Conservation (phyloP, 441 rosid genomes). For the Macaranga tanarius region DNA sequence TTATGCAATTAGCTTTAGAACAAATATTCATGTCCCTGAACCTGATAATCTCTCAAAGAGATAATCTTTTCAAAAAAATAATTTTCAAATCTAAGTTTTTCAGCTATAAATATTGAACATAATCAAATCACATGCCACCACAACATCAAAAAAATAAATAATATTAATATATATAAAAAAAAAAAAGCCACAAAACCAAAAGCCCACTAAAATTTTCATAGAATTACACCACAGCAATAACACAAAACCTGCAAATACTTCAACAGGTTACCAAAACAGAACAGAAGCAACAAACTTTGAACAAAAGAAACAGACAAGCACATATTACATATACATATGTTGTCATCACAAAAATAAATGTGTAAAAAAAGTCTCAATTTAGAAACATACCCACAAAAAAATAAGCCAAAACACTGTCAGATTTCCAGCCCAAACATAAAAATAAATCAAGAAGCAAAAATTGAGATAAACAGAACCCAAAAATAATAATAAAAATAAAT, state of each 20-base stretch:
- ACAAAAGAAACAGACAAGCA: neutral
- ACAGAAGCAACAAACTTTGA: constrained; percentile 2
- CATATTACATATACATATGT: neutral
- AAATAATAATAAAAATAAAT: neutral
- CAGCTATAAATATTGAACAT: neutral
- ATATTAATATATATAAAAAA: neutral
- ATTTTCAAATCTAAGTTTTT: neutral
- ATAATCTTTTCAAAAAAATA: neutral
- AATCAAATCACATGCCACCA: neutral
- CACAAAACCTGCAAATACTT: neutral
- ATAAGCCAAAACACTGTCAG: neutral
- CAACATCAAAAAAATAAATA: neutral
- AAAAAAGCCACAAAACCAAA: neutral
- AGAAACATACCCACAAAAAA: constrained; percentile 6
- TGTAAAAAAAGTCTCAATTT: neutral
- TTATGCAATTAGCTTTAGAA: neutral
- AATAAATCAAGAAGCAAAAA: neutral
- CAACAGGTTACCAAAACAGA: neutral
- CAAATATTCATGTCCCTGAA: no score
- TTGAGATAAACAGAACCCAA: neutral
- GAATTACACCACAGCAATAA: neutral
- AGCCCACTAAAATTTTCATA: neutral
- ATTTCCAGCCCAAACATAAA: neutral
- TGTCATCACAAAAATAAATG: no score
- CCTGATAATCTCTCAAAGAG: neutral